Evolutionary conservation across 176 grass and related monocot genomes (phyloP), one percentile per base, ranked within the genome.

Genomic region (Dendrocalamus sinicus): DNA sequence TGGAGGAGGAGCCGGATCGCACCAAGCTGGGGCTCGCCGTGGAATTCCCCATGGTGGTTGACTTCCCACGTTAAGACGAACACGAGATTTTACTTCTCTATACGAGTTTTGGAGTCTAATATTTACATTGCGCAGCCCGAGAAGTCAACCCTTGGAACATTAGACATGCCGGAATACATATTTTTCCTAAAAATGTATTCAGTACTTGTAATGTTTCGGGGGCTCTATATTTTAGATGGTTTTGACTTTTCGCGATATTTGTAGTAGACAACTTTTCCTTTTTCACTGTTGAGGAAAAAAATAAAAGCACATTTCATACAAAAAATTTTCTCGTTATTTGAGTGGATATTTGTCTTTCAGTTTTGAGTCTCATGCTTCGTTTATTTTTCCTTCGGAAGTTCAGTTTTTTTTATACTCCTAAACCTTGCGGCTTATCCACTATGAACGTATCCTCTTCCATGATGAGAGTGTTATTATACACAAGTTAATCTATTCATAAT

Each of bases 1-100:
- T 84, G 41, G 92, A 89, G 51, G 84, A 90, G 81, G 89, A 85
- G 63, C 66, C 76, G 10, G 66, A 85, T 69, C 73, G 80, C 23
- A 30, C 59, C 73, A 88, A 28, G 80, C 67, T 74, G 41, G 87
- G 65, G 70, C 68, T 81, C 41, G 3, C 72, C 79, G 37, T 79
- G 10, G 80, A 80, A 13, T 46, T 77, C 80, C 87, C 84, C 32
- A 30, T 84, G 10, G 84, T 52, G 45, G 75, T 87, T 86, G 87
- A 89, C 71, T 92, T 86, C 61, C 72, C 81, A 46, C 54, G 62
- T 62, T 84, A 41, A 83, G 13, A 50, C 22, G 28, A 61, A n/a
- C 23, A 6, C 0, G 28, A 68, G 24, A 78, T 73, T 30, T 58
- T 66, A 72, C 10, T 44, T 77, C 72, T 13, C 57, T 4, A 37